Evolutionary conservation across 495 filamentous ascomycete species (phyloP).

Genomic region (Penicillium soppii): DNA sequence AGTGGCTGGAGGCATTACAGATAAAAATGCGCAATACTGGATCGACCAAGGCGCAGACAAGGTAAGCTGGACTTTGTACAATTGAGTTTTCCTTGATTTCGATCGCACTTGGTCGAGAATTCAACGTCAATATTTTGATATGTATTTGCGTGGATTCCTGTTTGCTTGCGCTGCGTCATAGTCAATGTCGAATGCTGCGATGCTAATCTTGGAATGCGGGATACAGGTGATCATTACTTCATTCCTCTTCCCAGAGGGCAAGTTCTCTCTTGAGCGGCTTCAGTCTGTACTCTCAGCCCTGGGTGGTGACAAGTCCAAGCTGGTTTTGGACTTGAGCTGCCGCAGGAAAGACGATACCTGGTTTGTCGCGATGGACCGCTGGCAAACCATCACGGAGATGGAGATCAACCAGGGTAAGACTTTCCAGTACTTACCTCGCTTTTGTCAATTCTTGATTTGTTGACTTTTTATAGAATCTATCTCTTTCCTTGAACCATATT

Average conservation of each 20-base stretch:
- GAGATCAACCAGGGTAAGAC: constrained; percentile 77
- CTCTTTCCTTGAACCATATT: constrained; percentile 75
- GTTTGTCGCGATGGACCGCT: constrained; percentile 97
- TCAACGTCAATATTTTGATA: too few relatives aligned
- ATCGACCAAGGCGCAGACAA: constrained; percentile 86
- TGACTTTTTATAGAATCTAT: constrained; percentile 65
- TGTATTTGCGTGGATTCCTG: neutral
- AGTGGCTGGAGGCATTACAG: constrained; percentile 87
- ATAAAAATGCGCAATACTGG: constrained; percentile 81
- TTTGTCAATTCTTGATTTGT: neutral
- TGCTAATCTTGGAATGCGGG: constrained; percentile 22
- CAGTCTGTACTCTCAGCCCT: constrained; percentile 69
- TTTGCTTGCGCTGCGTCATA: constrained; percentile 8
- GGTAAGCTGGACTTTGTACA: constrained; percentile 49
- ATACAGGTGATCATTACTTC: constrained; percentile 86
- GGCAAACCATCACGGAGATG: constrained; percentile 96
- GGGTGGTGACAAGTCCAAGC: constrained; percentile 69
- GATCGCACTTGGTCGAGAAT: neutral
- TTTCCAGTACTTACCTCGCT: neutral
- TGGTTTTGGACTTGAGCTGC: constrained; percentile 95
- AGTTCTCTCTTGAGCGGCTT: constrained; percentile 72
- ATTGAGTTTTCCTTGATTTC: neutral
- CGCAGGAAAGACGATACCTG: constrained; percentile 70
- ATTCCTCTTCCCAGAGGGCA: constrained; percentile 79
- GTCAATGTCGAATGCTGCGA: constrained; percentile 2